A percentile compares a stretch with the other conserved stretches of the same genome.
These are phyloP conservation scores for Rutstroemia sp. DNA, from an alignment of 2,329 filamentous ascomycete genomes.

Conservation along the genomic window DNA sequence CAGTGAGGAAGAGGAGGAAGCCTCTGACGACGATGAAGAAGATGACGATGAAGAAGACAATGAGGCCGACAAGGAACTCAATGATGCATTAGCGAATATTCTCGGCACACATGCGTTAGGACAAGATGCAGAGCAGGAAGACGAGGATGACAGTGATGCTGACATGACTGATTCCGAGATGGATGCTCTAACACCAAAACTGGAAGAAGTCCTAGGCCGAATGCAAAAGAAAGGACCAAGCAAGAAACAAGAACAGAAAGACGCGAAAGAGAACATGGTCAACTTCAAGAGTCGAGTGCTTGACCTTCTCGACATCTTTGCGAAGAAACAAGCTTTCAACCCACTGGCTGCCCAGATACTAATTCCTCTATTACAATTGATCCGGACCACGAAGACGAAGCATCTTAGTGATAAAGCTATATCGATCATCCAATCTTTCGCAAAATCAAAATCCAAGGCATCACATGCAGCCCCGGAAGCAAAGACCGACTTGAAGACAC, in stretches of 20 bases:
- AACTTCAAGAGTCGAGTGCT: conserved; percentile 94
- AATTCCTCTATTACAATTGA: conserved; percentile 67
- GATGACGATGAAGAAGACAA: conserved; percentile 32
- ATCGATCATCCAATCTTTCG: conserved; percentile 65
- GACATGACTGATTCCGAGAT: conserved; percentile 97
- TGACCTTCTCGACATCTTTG: conserved; percentile 78
- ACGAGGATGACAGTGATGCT: conserved; percentile 54
- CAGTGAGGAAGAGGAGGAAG: conserved; percentile 33
- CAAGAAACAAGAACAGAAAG: conserved; percentile 78
- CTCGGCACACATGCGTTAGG: conserved; percentile 64
- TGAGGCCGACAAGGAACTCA: conserved; percentile 39
- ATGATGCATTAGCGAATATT: conserved; percentile 70
- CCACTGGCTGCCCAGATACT: conserved; percentile 62
- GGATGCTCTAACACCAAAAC: conserved; percentile 77
- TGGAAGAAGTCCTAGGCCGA: conserved; percentile 79
- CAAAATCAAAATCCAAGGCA: conserved; percentile 55
- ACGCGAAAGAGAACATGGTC: conserved; percentile 80
- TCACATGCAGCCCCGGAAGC: conserved; percentile 37
- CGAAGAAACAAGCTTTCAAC: conserved; percentile 68
- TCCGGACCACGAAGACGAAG: conserved; percentile 70
- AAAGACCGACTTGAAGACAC: conserved; percentile 36
- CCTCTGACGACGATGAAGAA: conserved; percentile 34
- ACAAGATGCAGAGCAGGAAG: conserved; percentile 45
- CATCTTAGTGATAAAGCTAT: conserved; percentile 67
- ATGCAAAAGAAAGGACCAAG: conserved; percentile 52